Percentiles rank a stretch among this genome's conserved stretches.
Evolutionary conservation across 2,329 filamentous ascomycete species (phyloP).

Genomic region (Diaporthe velutina): DNA sequence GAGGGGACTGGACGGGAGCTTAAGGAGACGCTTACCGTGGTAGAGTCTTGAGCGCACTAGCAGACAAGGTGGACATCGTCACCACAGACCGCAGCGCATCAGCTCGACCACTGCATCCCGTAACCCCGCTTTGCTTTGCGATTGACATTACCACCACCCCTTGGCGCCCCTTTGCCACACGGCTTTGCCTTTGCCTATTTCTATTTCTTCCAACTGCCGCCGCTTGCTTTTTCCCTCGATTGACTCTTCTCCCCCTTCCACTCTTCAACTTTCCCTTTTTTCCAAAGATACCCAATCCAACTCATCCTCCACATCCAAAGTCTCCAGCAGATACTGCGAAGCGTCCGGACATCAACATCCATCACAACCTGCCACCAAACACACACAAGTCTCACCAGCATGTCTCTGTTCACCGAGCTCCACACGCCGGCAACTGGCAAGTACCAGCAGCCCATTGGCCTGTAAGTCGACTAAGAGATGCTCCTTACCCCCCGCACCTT

Average conservation of each 20-base stretch:
- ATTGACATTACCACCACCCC: constrained; percentile 26
- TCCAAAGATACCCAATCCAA: constrained; percentile 25
- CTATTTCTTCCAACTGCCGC: constrained; percentile 29
- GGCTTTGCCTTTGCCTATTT: constrained; percentile 22
- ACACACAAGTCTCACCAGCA: constrained; percentile 41
- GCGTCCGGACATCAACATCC: not conserved
- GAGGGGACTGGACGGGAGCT: not conserved
- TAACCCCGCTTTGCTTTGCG: constrained; percentile 35
- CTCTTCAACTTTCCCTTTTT: constrained; percentile 12
- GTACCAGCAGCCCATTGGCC: constrained; percentile 71
- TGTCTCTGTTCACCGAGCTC: constrained; percentile 64
- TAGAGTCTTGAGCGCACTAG: not conserved
- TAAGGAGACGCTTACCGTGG: not conserved
- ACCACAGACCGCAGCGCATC: constrained; percentile 2
- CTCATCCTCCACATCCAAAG: too few relatives aligned
- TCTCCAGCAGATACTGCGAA: not conserved
- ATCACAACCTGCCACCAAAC: not conserved
- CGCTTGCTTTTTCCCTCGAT: not conserved
- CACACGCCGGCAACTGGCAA: constrained; percentile 75
- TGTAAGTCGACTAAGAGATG: constrained; percentile 59
- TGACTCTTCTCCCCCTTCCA: not conserved
- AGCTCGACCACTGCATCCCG: constrained; percentile 13
- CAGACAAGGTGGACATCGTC: constrained; percentile 20
- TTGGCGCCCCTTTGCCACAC: constrained; percentile 33
- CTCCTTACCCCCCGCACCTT: too few relatives aligned